Evolutionary conservation across 2,329 filamentous ascomycete species (phyloP), one percentile per base, ranked within the genome.

Genomic region (Alternaria brassicicola): DNA sequence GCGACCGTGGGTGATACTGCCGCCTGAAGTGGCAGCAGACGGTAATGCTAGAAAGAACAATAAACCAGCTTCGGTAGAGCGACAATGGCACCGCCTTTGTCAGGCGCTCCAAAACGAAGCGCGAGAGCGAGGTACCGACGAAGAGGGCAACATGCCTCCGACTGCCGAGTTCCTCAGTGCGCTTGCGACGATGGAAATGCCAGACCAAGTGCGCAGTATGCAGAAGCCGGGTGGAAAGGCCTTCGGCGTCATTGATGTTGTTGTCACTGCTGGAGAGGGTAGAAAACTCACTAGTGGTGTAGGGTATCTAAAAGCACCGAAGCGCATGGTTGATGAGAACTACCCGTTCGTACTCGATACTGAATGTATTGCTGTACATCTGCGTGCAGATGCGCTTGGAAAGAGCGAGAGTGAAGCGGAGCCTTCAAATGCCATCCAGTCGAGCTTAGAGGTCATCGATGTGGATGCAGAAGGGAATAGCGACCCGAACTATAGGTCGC

Each of bases 1-100:
- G 65, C 76, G 78, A 45, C 79, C 80, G 5, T 83, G 79, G 80
- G 62, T 80, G 2, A 71, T 83, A 25, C 56, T 76, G 8, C 69
- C 77, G 13, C 57, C 70, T 1, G 64, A 55, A 4, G 56, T 66
- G 25, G 62, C 67, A 19, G 55, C 61, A n/a, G 66, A 75, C 49
- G 69, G 66, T 6, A 66, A 54, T 19, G n/a, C 55, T 13, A 41
- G 57, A 39, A 59, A 52, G 3, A n/a, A 62, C 42, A 42, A 51
- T 43, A 15, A 4, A 21, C 28, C 56, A 6, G 55, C 56, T 25
- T 49, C 55, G 10, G 49, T 39, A 3, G 25, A 51, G 15, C 55
- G 76, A 39, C 74, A 78, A 19, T 83, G 78, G 78, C 25, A 61
- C 6, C 57, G 70, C 6, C 70, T 80, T 30, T 64, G 64, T 17